Evolutionary conservation across 192 early-diverging fungal species (phyloP).

Genomic region (Coemansia javaensis): DNA sequence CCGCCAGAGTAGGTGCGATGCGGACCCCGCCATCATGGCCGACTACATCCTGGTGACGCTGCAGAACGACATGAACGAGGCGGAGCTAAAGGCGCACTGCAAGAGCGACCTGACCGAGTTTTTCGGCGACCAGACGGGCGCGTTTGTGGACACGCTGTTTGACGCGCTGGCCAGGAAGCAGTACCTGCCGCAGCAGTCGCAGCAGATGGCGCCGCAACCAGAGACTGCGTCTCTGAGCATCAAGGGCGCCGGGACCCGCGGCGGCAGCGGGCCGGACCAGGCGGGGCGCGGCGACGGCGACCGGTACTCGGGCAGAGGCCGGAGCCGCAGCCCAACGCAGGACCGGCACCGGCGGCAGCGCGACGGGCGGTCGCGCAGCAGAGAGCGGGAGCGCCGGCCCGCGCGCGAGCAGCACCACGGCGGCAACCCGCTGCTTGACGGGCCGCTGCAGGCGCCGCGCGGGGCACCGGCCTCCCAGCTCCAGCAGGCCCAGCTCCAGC

Average conservation of each 20-base stretch:
- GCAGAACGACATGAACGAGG: constrained; percentile 37
- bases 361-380: constrained; percentile 16
- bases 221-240: background rate
- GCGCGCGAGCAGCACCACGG: constrained; percentile 2
- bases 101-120: constrained; percentile 38
- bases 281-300: background rate
- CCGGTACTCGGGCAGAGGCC: constrained; percentile 4
- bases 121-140: constrained; percentile 26
- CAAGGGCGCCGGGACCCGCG: background rate
- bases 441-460: constrained; percentile 19
- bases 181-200: constrained; percentile 12
- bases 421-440: constrained; percentile 18
- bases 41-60: constrained; percentile 43
- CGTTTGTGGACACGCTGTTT: constrained; percentile 34
- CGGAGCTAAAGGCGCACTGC: constrained; percentile 32
- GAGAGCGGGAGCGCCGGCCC: constrained; percentile 2
- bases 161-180: constrained; percentile 16
- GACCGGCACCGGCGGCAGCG: constrained; percentile 10
- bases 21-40: constrained; percentile 40
- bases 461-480: no score
- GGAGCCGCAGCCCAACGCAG: constrained; percentile 25
- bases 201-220: no score
- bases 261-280: no score
- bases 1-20: constrained; percentile 30
- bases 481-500: background rate